Evolutionary conservation across 768 basidiomycete species (phyloP).

Genomic region (Termitomyces sp.): DNA sequence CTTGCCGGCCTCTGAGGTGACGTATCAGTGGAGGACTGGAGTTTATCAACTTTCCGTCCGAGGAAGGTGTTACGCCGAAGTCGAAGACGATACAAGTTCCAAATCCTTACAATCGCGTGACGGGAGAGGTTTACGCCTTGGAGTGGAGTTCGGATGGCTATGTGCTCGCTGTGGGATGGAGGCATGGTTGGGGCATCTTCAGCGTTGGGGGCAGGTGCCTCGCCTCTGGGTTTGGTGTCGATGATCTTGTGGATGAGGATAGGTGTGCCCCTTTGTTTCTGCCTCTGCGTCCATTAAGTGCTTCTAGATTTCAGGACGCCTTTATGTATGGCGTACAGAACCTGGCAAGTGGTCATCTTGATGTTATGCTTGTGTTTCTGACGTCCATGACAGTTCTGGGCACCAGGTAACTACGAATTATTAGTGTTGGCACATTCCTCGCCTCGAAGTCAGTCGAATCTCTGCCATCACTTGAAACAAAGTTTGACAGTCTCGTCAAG

Average conservation of each 20-base stretch:
- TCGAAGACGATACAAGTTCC: slow-evolving; percentile 63
- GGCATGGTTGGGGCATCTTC: slow-evolving; percentile 85
- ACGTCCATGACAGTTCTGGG: slow-evolving; percentile 70
- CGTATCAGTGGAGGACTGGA: slow-evolving; percentile 56
- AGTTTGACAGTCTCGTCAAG: slow-evolving; percentile 27
- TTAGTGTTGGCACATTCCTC: slow-evolving; percentile 61
- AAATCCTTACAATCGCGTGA: slow-evolving; percentile 50
- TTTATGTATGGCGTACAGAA: slow-evolving; percentile 80
- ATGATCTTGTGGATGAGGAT: slow-evolving; percentile 52
- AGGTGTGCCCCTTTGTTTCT: slow-evolving; percentile 29
- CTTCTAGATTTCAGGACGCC: slow-evolving; percentile 61
- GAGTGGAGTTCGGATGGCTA: slow-evolving; percentile 97
- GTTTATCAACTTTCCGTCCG: slow-evolving; percentile 63
- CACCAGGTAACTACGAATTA: slow-evolving; percentile 87
- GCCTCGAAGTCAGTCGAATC: slow-evolving; percentile 39
- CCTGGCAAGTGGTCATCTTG: slow-evolving; percentile 49
- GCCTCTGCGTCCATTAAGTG: slow-evolving; percentile 6
- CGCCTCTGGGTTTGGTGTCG: slow-evolving; percentile 70
- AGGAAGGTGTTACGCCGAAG: slow-evolving; percentile 49
- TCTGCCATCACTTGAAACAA: not conserved
- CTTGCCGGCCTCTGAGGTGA: not conserved
- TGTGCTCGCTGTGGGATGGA: slow-evolving; percentile 90
- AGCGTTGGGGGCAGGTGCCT: slow-evolving; percentile 86
- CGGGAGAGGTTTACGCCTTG: slow-evolving; percentile 60
- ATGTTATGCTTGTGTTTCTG: not conserved